Evolutionary conservation across 1,139 yeast species (phyloP).

Genomic region (Candida smagusa): DNA sequence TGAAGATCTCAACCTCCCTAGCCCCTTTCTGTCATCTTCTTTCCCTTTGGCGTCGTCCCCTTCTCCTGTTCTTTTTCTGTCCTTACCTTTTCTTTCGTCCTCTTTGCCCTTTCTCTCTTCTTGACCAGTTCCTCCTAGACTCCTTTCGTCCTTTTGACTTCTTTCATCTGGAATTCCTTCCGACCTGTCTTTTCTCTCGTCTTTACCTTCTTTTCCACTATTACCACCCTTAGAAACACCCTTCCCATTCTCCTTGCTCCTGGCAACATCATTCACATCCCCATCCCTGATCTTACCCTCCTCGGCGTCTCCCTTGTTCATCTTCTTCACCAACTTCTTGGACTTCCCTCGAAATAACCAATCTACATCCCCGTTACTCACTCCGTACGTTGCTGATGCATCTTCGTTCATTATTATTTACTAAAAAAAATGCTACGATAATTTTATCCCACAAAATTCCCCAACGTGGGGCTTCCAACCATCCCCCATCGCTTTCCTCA

Average conservation of each 20-base stretch:
- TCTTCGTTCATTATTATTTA: constrained; percentile 8
- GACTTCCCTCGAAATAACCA: constrained; percentile 71
- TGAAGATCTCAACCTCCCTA: constrained; percentile 31
- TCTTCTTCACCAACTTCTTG: constrained; percentile 50
- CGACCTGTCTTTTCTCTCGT: background rate
- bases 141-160: background rate
- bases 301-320: constrained; percentile 9
- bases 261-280: background rate
- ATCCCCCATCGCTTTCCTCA: too few species aligned
- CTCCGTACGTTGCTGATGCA: constrained; percentile 40
- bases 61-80: background rate
- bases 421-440: constrained; percentile 5
- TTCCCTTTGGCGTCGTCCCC: background rate
- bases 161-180: background rate
- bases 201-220: too few species aligned
- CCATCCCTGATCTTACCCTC: background rate
- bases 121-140: background rate
- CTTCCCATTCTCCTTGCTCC: too few species aligned
- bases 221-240: too few species aligned
- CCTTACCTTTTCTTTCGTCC: background rate
- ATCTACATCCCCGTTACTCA: constrained; percentile 70
- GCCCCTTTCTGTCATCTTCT: constrained; percentile 4
- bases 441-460: too few species aligned
- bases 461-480: too few species aligned
- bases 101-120: background rate